phyloP scores from a whole-genome alignment of 352 stramenopile genomes.

The Globisporangium ultimum region DNA sequence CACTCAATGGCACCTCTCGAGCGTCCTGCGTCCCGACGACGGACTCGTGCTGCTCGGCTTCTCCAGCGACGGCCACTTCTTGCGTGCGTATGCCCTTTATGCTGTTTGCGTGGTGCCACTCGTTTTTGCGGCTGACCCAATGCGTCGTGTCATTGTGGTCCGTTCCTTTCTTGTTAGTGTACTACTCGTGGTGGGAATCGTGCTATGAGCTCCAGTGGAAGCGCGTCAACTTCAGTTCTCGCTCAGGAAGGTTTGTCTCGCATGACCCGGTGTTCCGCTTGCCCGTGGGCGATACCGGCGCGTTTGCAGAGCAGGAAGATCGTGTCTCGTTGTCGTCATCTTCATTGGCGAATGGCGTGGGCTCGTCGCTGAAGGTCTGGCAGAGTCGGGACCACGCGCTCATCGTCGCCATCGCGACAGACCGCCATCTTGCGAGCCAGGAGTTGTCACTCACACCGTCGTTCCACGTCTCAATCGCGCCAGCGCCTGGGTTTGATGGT shows the following conservation, averaged over 20 bases:
- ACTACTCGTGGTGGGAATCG: constrained; percentile 35
- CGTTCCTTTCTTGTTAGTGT: constrained; percentile 26
- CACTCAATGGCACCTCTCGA: constrained; percentile 13
- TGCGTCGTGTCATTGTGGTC: background rate
- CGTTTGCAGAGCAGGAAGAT: background rate
- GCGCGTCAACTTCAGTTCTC: constrained; percentile 15
- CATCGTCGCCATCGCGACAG: constrained; percentile 38
- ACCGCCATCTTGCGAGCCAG: constrained; percentile 17
- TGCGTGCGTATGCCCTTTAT: constrained; percentile 29
- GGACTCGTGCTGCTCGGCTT: constrained; percentile 60
- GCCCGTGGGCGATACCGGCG: background rate
- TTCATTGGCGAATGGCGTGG: constrained; percentile 7
- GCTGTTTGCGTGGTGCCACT: background rate
- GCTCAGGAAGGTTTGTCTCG: background rate
- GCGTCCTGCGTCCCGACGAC: constrained; percentile 43
- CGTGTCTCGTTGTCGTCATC: background rate
- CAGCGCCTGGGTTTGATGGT: constrained; percentile 24
- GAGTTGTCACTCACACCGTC: constrained; percentile 15
- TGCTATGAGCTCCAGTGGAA: constrained; percentile 53
- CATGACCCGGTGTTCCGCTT: constrained; percentile 4
- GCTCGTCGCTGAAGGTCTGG: constrained; percentile 47
- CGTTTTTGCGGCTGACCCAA: too few species aligned
- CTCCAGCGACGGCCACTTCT: constrained; percentile 58
- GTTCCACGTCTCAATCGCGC: constrained; percentile 42
- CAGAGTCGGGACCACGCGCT: constrained; percentile 48